Base-by-base conservation (phyloP, 192 early-diverging fungal species). In the Umbelopsis sp. region DNA sequence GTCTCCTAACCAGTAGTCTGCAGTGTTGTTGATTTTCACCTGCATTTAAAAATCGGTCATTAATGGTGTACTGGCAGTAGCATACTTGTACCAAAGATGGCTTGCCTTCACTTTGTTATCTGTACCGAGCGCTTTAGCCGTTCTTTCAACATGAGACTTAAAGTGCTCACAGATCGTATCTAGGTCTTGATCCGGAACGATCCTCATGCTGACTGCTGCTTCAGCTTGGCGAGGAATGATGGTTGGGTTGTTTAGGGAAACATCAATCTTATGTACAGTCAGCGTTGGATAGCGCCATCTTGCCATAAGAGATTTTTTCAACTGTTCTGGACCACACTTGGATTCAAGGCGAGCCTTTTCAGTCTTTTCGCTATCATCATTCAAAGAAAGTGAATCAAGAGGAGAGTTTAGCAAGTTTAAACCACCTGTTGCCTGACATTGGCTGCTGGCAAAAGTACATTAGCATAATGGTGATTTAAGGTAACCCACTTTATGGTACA, bases 1-100 rank as follows among this genome's bases (percentile, higher is more conserved):
- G 64, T 93, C 89, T 20, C 90, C 91, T 66, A 93, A 74, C 91
- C 91, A 93, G 85, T 89, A 92, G 44, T 90, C 83, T 10, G 91
- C 86, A n/a, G 83, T 78, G 8, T 84, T 87, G 37, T 81, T 78
- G 21, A 93, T 88, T 23, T 87, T 79, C 65, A 92, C 77, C 73
- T 88, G 68, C 71, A 73, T n/a, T 45, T 47, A 79, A 51, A 27
- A 64, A 65, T 9, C 71, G 55, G 35, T 73, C 48, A 48, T 69
- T 23, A 48, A 44, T 27, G 2, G 22, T 69, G 18, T 72, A 51
- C 27, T 30, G 46, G 11, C 30, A 44, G 3, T 65, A 25, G n/a
- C 25, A 49, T 18, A 4, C 3, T 49, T 22, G 13, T 48, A 33
- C 27, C 22, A 25, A 20, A 49, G n/a, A 27, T 71, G 46, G 1